Evolutionary conservation across 305 asterid genomes (phyloP), one percentile per base, ranked within the genome.

Genomic region (Plantago lanceolata): DNA sequence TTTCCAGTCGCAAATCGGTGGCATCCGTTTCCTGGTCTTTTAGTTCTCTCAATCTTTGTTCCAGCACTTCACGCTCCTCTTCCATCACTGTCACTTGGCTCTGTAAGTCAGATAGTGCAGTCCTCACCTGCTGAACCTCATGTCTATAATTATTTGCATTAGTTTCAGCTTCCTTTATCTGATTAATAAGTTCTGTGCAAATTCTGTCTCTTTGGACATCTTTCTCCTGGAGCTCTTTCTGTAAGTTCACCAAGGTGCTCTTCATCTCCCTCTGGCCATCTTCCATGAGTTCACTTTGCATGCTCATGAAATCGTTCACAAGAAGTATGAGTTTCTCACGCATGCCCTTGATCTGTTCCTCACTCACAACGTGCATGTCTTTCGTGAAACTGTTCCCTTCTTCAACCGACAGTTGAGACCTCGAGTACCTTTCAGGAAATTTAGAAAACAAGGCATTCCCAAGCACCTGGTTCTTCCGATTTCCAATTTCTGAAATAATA

Each of bases 171-270:
- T 76, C 89, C 88, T 88, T 94, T 44, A 90, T 88, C 84, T 94
- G 99, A 77, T 69, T 75, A 77, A 88, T 95, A 68, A 90, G 88
- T 78, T 88, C 96, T 75, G 69, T 77, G 73, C 90, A 84, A 31
- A 84, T 74, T 70, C 75, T 86, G 19, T 94, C 99, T 70, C 80
- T 79, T 77, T 90, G 95, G 59, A 94, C 73, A 61, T 88, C 99
- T 75, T 88, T 94, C 78, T 84, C 93, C 77, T 84, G 93, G 69
- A 94, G 91, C 79, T 94, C 97, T 65, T 86, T 90, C 88, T 88
- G 97, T 74, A 94, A 79, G 81, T 71, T 79, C 72, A 70, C 64
- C 74, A 88, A 77, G 68, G 86, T 72, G 64, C 72, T 78, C 85
- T 85, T 90, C 95, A 83, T 78, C 73, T 88, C 97, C 71, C 71